These are phyloP conservation scores for Colletotrichum tabaci DNA, from an alignment of 2,329 filamentous ascomycete genomes.

Conservation along the genomic window DNA sequence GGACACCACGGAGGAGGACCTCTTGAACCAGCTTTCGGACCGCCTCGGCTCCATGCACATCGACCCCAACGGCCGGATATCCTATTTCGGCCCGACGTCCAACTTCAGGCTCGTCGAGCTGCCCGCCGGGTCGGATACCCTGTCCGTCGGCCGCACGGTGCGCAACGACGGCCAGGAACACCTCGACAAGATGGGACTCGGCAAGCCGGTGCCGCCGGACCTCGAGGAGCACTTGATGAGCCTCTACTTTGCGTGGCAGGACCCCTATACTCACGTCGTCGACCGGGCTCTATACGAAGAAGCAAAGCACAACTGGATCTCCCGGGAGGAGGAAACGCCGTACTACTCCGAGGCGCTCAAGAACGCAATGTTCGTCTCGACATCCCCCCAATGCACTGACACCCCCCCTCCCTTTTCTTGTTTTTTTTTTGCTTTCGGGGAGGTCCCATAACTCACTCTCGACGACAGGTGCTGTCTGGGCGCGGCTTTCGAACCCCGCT, in stretches of 20 bases:
- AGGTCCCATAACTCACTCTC: not conserved
- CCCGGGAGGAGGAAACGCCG: slow-evolving; percentile 43
- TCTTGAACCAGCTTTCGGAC: slow-evolving; percentile 48
- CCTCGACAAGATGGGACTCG: slow-evolving; percentile 45
- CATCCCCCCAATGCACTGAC: too few species aligned
- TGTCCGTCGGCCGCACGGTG: slow-evolving; percentile 47
- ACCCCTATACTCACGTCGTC: slow-evolving; percentile 47
- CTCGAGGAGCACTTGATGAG: slow-evolving; percentile 43
- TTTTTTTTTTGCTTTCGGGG: too few species aligned
- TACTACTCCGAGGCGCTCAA: slow-evolving; percentile 49
- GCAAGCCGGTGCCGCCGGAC: slow-evolving; percentile 37
- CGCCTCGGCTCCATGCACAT: slow-evolving; percentile 47
- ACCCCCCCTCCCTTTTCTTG: too few species aligned
- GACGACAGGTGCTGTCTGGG: slow-evolving; percentile 56
- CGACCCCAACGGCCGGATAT: slow-evolving; percentile 44
- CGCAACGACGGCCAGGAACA: slow-evolving; percentile 47
- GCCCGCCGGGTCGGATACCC: slow-evolving; percentile 43
- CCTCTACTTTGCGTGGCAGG: slow-evolving; percentile 48
- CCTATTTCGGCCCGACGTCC: slow-evolving; percentile 48
- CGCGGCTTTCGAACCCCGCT: slow-evolving; percentile 58
- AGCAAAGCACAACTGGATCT: slow-evolving; percentile 32
- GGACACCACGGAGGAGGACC: slow-evolving; percentile 39
- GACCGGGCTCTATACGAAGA: slow-evolving; percentile 46
- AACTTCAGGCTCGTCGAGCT: slow-evolving; percentile 48
- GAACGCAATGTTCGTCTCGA: slow-evolving; percentile 47